These are phyloP conservation scores for Ilyonectria destructans DNA, from an alignment of 2,329 filamentous ascomycete genomes.

Conservation along the genomic window DNA sequence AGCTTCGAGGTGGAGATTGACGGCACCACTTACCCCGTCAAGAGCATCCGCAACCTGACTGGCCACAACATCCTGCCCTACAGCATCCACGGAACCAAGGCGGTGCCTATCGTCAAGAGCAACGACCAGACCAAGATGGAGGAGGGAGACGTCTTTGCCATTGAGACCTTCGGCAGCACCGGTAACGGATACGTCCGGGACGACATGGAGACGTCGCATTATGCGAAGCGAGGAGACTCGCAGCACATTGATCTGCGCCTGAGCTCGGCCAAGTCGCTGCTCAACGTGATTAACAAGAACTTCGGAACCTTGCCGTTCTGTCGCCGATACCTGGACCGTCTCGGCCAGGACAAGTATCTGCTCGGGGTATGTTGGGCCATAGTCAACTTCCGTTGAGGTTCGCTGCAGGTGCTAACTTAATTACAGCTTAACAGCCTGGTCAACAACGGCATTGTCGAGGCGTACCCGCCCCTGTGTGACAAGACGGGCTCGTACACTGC, in stretches of 20 bases:
- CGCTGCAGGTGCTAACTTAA: constrained; percentile 26
- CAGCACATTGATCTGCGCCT: constrained; percentile 84
- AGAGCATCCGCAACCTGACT: constrained; percentile 89
- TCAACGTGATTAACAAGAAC: constrained; percentile 95
- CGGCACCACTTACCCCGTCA: constrained; percentile 84
- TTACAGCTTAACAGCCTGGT: constrained; percentile 87
- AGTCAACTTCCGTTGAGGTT: constrained; percentile 30
- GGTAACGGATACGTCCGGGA: constrained; percentile 91
- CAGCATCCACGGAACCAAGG: constrained; percentile 93
- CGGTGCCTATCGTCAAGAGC: constrained; percentile 93
- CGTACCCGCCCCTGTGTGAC: constrained; percentile 91
- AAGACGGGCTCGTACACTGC: constrained; percentile 96
- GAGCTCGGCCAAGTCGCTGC: constrained; percentile 86
- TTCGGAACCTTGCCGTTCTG: constrained; percentile 95
- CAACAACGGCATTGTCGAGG: constrained; percentile 86
- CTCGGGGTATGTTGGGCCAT: constrained; percentile 76
- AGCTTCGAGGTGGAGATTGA: constrained; percentile 91
- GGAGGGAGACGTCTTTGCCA: constrained; percentile 94
- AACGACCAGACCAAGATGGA: constrained; percentile 96
- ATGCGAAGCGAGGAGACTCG: constrained; percentile 82
- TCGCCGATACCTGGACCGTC: constrained; percentile 88
- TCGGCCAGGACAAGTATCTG: constrained; percentile 96
- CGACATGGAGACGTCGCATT: constrained; percentile 92
- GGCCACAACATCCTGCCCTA: constrained; percentile 93
- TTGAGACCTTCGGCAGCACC: constrained; percentile 96